A percentile compares a stretch with the other conserved stretches of the same genome.
Conservation (phyloP, 2,329 filamentous ascomycete genomes). For the Ustulina deusta region DNA sequence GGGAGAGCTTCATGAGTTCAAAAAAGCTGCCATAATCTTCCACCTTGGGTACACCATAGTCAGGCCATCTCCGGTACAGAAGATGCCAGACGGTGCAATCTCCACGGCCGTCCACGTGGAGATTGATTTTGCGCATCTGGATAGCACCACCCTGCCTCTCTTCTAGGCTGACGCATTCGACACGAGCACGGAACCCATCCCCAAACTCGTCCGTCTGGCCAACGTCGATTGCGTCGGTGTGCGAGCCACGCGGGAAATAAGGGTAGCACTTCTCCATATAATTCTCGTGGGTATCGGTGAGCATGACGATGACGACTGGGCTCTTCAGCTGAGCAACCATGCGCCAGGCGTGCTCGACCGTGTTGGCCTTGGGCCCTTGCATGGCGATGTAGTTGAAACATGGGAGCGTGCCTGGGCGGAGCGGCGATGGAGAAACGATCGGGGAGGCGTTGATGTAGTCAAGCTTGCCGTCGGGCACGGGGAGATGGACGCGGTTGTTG, state of each 20-base stretch:
- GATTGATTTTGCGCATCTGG: slow-evolving; percentile 79
- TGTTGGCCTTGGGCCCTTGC: slow-evolving; percentile 85
- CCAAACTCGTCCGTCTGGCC: slow-evolving; percentile 74
- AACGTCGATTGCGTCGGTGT: slow-evolving; percentile 65
- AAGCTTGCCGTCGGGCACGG: slow-evolving; percentile 77
- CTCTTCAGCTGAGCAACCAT: slow-evolving; percentile 86
- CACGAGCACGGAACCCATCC: slow-evolving; percentile 74
- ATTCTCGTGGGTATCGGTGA: slow-evolving; percentile 87
- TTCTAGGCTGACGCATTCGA: slow-evolving; percentile 74
- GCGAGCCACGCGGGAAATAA: slow-evolving; percentile 78
- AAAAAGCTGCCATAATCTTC: slow-evolving; percentile 76
- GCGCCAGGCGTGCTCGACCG: slow-evolving; percentile 88
- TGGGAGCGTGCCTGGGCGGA: slow-evolving; percentile 53
- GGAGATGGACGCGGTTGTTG: slow-evolving; percentile 84
- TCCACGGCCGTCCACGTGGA: slow-evolving; percentile 62
- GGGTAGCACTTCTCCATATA: slow-evolving; percentile 85
- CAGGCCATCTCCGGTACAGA: slow-evolving; percentile 88
- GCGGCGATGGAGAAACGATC: slow-evolving; percentile 66
- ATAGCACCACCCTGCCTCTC: slow-evolving; percentile 69
- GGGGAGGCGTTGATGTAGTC: slow-evolving; percentile 89
- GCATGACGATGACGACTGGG: slow-evolving; percentile 89
- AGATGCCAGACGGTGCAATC: slow-evolving; percentile 77
- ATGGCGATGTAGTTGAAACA: slow-evolving; percentile 85
- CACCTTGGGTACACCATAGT: slow-evolving; percentile 83
- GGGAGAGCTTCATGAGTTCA: slow-evolving; percentile 75